Conservation (phyloP, 768 basidiomycete species). For the Crassisporium funariophilum region DNA sequence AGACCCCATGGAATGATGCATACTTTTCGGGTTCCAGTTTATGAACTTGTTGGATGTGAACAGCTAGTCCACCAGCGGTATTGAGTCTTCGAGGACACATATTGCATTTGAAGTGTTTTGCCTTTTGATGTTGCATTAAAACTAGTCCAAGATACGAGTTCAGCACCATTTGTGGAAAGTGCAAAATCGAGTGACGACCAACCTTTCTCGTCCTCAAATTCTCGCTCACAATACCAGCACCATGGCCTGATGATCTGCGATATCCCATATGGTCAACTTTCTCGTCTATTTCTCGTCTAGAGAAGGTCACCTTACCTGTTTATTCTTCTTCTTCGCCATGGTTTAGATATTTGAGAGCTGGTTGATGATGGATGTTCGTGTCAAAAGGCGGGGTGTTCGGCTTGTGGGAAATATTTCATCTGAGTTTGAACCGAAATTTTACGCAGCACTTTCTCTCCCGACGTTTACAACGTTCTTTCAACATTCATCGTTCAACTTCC, state of each 20-base stretch:
- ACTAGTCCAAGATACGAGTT: too few species aligned
- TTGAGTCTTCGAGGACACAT: conserved; percentile 95
- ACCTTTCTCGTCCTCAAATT: conserved; percentile 99
- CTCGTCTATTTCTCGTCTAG: neutral
- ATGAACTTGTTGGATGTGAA: conserved; percentile 98
- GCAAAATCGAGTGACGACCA: conserved; percentile 24
- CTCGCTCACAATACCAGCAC: conserved; percentile 99
- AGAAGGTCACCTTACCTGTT: conserved; percentile 41
- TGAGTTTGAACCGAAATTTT: conserved; percentile 1
- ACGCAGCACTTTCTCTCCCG: too few species aligned
- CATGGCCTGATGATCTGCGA: conserved; percentile 81
- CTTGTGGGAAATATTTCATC: conserved; percentile 1
- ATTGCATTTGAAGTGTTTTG: conserved; percentile 98
- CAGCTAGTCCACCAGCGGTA: conserved; percentile 95
- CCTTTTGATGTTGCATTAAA: conserved; percentile 98
- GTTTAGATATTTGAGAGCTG: neutral
- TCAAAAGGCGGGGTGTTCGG: neutral
- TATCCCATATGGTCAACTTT: neutral
- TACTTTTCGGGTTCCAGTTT: conserved; percentile 97
- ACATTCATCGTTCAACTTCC: too few species aligned
- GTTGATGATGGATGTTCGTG: conserved; percentile 1
- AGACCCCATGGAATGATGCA: conserved; percentile 19
- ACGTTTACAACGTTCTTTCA: too few species aligned
- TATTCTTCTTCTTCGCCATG: conserved; percentile 66
- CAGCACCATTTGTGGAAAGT: too few species aligned